Percentiles rank a stretch among this genome's conserved stretches.
These are phyloP conservation scores for Barbarea vulgaris DNA, from an alignment of 345 rosid genomes.

Conservation along the genomic window DNA sequence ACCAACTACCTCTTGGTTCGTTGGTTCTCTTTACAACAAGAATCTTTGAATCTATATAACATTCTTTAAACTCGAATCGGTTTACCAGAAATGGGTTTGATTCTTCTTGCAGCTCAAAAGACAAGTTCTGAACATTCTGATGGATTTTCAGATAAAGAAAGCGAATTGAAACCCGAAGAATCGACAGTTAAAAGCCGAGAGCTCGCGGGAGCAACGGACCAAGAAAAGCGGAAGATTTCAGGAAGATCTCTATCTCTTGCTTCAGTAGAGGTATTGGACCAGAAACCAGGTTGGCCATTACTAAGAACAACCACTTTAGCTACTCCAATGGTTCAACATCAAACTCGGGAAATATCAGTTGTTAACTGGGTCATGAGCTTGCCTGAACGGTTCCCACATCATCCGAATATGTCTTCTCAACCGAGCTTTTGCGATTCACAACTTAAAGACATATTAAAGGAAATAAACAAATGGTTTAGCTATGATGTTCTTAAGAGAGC, in stretches of 20 bases:
- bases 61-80: not conserved
- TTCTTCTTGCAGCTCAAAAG: conserved; percentile 48
- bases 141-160: conserved; percentile 36
- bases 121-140: conserved; percentile 45
- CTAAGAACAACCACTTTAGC: conserved; percentile 51
- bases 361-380: conserved; percentile 89
- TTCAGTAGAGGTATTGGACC: conserved; percentile 51
- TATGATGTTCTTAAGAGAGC: conserved; percentile 62
- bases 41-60: conserved; percentile 3
- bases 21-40: conserved; percentile 10
- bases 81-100: conserved; percentile 18
- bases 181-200: conserved; percentile 24
- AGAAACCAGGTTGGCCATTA: conserved; percentile 88
- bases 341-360: conserved; percentile 57
- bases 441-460: conserved; percentile 46
- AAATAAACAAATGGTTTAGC: conserved; percentile 55
- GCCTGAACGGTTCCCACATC: conserved; percentile 60
- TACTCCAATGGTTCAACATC: conserved; percentile 41
- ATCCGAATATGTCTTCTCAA: conserved; percentile 31
- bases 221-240: conserved; percentile 35
- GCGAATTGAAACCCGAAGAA: conserved; percentile 51
- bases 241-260: conserved; percentile 50
- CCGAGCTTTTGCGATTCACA: conserved; percentile 35
- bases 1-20: conserved; percentile 62
- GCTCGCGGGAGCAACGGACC: conserved; percentile 1